Percentiles rank a stretch among this genome's conserved stretches.
Evolutionary conservation across 306 rosid species (phyloP).

Genomic region (Vachellia pachyceras): DNA sequence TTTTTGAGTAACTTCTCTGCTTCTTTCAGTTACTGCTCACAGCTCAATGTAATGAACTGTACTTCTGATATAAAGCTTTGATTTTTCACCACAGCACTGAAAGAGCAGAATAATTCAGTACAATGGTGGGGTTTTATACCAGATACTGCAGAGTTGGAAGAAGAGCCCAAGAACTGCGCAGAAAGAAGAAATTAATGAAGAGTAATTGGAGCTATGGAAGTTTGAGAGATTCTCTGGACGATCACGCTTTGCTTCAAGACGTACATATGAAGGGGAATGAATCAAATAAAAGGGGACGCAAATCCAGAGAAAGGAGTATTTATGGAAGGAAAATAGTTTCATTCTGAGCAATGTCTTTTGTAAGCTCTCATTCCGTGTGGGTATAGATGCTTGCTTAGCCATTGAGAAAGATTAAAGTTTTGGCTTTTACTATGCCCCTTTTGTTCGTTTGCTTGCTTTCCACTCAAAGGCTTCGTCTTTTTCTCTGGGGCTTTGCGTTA

Average conservation of each 20-base stretch:
- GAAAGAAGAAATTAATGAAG: slow-evolving; percentile 30
- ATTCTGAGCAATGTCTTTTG: slow-evolving; percentile 39
- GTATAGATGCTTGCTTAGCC: slow-evolving; percentile 91
- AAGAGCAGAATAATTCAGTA: slow-evolving; percentile 39
- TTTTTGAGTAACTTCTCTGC: slow-evolving; percentile 37
- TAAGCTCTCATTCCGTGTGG: slow-evolving; percentile 46
- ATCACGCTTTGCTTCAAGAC: slow-evolving; percentile 53
- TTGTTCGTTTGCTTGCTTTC: slow-evolving; percentile 81
- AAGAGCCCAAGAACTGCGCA: slow-evolving; percentile 35
- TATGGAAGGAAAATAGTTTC: slow-evolving; percentile 40
- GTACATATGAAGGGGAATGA: slow-evolving; percentile 64
- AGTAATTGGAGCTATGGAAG: slow-evolving; percentile 32
- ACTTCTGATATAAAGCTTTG: background rate
- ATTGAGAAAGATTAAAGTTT: slow-evolving; percentile 58
- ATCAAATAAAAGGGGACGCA: slow-evolving; percentile 19
- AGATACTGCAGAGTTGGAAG: slow-evolving; percentile 21
- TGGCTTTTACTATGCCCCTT: slow-evolving; percentile 42
- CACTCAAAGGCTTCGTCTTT: slow-evolving; percentile 57
- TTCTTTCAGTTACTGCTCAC: slow-evolving; percentile 39
- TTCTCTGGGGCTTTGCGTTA: background rate
- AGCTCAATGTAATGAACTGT: slow-evolving; percentile 26
- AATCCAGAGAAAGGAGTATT: slow-evolving; percentile 27
- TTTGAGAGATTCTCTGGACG: slow-evolving; percentile 60
- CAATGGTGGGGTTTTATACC: slow-evolving; percentile 41
- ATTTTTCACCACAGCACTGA: slow-evolving; percentile 34